These are phyloP conservation scores for Auriscalpium vulgare DNA, from an alignment of 768 basidiomycete species.

Conservation along the genomic window DNA sequence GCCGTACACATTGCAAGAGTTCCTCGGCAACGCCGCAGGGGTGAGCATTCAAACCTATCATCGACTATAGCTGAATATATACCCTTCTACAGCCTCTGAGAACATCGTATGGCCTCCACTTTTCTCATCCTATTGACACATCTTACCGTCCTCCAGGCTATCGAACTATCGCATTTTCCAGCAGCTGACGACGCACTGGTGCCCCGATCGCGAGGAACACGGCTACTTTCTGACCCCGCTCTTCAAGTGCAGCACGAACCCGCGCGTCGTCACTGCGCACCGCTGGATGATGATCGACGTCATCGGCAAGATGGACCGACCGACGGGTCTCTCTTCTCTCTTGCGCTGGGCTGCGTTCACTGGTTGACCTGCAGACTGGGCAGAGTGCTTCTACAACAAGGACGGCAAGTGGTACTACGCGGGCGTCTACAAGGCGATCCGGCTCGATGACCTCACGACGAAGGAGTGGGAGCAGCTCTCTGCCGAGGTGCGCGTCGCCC, in stretches of 20 bases:
- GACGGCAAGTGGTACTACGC: conserved; percentile 82
- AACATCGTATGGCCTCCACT: conserved; percentile 37
- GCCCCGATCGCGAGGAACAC: conserved; percentile 75
- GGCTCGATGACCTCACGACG: conserved; percentile 53
- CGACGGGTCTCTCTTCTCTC: conserved; percentile 41
- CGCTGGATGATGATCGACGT: conserved; percentile 65
- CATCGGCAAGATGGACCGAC: conserved; percentile 46
- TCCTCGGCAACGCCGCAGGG: conserved; percentile 47
- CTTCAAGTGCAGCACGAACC: conserved; percentile 76
- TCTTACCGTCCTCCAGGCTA: conserved; percentile 34
- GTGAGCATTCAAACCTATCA: conserved; percentile 30
- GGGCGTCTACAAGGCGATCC: conserved; percentile 64
- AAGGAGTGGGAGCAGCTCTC: conserved; percentile 67
- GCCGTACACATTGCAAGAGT: conserved; percentile 61
- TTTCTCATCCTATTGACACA: not conserved
- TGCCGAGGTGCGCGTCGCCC: conserved; percentile 38
- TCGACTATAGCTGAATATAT: conserved; percentile 9
- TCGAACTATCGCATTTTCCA: conserved; percentile 61
- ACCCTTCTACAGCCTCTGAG: conserved; percentile 37
- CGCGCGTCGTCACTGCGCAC: conserved; percentile 68
- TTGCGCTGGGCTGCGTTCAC: not conserved
- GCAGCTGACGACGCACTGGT: conserved; percentile 66
- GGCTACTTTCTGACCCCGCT: conserved; percentile 67
- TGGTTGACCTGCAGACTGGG: not conserved
- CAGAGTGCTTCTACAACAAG: conserved; percentile 78